Base-by-base conservation (phyloP, 805 yeast genomes). In the Yarrowia keelungensis region DNA sequence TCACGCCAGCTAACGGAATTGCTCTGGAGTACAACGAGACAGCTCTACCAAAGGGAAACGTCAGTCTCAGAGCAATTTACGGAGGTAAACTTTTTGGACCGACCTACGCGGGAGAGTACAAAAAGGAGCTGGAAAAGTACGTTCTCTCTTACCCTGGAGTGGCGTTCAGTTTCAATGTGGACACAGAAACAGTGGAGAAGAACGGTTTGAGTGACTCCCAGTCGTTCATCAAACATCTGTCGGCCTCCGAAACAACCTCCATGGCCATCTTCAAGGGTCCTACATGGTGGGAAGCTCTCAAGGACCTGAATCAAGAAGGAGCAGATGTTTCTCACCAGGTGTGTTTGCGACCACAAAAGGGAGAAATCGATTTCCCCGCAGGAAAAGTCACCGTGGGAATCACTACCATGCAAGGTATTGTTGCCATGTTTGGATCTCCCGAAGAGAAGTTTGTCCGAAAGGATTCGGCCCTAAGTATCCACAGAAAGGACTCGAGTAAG, bases 231-330 rank as follows among this genome's bases (percentile, higher is more conserved):
- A 59, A 59, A 15, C 42, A 59, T 35, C 42, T 59, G 3, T 59
- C 65, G 11, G 35, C 51, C 2, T 12, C 65, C 0, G 65, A 59
- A 3, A 38, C 65, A 5, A 10, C 16, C 0, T 35, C 65, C 5
- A 59, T 59, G 65, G 65, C 65, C 16, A 35, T 59, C 14, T 59
- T 59, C 51, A 59, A 59, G 41, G 65, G 65, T 12, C 65, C 51
- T 12, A 43, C 65, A 8, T 59, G 65, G 65, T 59, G 65, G 65
- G 65, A 59, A 1, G 65, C 65, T 7, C 42, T 59, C 16, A 43
- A 43, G 14, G 51, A 59, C 12, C 51, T 59, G 32, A 56, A 26
- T 5, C 26, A 43, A 10, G 64, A 56, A 9, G 16, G 22, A 8
- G 39, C 39, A 14, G 39, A 54, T 10, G 19, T 14, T 2, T 26